Percentiles rank a stretch among this genome's conserved stretches.
These are phyloP conservation scores for Lachnellula willkommii DNA, from an alignment of 2,329 filamentous ascomycete species.

Conservation along the genomic window DNA sequence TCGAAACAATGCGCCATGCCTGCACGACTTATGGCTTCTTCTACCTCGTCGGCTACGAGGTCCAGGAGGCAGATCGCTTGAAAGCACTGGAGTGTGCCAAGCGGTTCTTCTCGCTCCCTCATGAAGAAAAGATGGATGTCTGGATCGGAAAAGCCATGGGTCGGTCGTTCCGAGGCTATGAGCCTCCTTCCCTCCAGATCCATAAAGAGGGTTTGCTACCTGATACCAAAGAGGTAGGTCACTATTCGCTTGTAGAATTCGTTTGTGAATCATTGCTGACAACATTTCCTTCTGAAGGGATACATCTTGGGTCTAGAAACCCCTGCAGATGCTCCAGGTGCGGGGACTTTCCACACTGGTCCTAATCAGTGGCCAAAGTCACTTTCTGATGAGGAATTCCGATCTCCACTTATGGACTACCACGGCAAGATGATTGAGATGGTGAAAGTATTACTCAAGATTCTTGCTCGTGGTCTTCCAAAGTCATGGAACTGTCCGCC, in stretches of 20 bases:
- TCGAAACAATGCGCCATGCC: constrained; percentile 26
- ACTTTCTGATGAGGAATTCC: constrained; percentile 43
- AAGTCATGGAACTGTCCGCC: constrained; percentile 29
- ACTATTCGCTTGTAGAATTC: neutral
- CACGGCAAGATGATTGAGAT: constrained; percentile 42
- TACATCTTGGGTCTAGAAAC: constrained; percentile 24
- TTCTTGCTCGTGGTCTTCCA: constrained; percentile 43
- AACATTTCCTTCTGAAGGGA: constrained; percentile 21
- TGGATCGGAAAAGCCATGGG: constrained; percentile 19
- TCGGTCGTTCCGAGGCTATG: constrained; percentile 33
- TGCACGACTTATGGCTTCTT: constrained; percentile 35
- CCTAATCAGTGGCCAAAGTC: constrained; percentile 79
- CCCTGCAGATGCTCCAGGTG: constrained; percentile 41
- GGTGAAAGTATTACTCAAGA: constrained; percentile 42
- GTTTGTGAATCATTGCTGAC: neutral
- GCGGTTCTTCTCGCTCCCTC: constrained; percentile 3
- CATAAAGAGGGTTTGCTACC: constrained; percentile 32
- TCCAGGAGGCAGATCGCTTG: constrained; percentile 21
- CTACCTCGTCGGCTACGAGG: constrained; percentile 37
- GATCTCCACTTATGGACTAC: constrained; percentile 38
- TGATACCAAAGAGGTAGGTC: constrained; percentile 37
- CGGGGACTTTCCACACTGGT: constrained; percentile 26
- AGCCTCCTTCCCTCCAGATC: constrained; percentile 32
- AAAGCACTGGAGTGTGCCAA: constrained; percentile 9
- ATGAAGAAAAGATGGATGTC: constrained; percentile 34